Evolutionary conservation across 163 green algal genomes (phyloP).

Genomic region (Scenedesmus sp.): DNA sequence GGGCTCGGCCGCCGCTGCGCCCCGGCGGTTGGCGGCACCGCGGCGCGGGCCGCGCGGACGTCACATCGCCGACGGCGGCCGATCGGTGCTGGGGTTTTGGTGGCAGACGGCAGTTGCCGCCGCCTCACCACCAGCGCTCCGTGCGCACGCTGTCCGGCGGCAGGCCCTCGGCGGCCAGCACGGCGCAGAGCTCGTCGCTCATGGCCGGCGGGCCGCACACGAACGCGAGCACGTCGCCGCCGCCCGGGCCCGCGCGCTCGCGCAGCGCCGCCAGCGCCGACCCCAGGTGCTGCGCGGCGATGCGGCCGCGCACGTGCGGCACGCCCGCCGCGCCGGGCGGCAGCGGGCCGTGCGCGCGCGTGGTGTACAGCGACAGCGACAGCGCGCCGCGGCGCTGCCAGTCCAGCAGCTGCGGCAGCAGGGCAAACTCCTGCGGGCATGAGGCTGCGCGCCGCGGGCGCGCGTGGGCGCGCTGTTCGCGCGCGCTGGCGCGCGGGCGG

Average conservation of each 20-base stretch:
- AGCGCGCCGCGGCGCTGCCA: constrained; percentile 7
- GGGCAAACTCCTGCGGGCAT: constrained; percentile 10
- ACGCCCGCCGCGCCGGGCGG: not conserved
- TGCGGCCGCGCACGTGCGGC: not conserved
- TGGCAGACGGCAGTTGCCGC: too few species aligned
- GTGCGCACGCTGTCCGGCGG: not conserved
- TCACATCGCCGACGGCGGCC: too few species aligned
- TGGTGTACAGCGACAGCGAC: constrained; percentile 30
- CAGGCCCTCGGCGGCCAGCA: not conserved
- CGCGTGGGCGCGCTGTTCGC: too few species aligned
- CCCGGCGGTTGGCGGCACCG: too few species aligned
- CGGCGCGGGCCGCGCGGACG: too few species aligned
- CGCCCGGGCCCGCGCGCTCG: not conserved
- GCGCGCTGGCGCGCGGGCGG: too few species aligned
- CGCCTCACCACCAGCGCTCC: constrained; percentile 47
- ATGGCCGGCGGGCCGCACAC: constrained; percentile 24
- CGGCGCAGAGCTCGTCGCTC: constrained; percentile 4
- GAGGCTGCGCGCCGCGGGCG: too few species aligned
- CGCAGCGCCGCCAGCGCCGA: constrained; percentile 15
- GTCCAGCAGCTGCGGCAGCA: constrained; percentile 26
- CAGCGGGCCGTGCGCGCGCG: not conserved
- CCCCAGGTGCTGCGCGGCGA: not conserved
- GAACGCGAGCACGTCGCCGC: not conserved
- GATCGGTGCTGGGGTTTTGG: too few species aligned
- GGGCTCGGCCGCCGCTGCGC: too few species aligned